Evolutionary conservation across 768 basidiomycete species (phyloP), one percentile per base, ranked within the genome.

Genomic region (Kwoniella mangroviensis): DNA sequence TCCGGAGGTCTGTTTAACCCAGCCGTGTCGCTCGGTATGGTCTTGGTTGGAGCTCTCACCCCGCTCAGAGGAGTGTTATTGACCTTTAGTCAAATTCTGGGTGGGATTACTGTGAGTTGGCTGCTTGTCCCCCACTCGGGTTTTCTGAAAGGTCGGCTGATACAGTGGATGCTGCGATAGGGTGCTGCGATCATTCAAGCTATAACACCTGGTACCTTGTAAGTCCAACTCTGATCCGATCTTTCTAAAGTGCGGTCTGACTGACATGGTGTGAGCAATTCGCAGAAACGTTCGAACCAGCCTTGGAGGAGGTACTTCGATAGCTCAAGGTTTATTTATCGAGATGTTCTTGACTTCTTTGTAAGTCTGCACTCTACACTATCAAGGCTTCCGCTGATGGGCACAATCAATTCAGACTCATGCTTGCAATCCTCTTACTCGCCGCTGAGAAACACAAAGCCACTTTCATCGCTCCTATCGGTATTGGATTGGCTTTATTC

Each of bases 401-500:
- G 10, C 7, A 49, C 15, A 26, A 62, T 54, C 51, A 21, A 53
- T 41, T 17, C 61, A 73, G 75, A 22, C 68, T 78, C 61, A 75
- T 75, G 75, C 59, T 75, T 5, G 74, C 74, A 34, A 78, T 79
- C 41, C 71, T 83, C 19, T 67, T 83, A 4, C 77, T 83, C 3
- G 82, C 82, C 21, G 82, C 82, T 26, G 82, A 83, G 72, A 83
- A 83, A 67, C 81, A 83, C 74, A 84, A 84, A 67, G 84, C 84
- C 1, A 85, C 85, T 0, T 84, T 83, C 75, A 78, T 85, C 40
- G 84, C 85, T 12, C 85, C 85, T 0, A 81, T 85, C 71, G 85
- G 84, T 59, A 85, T 85, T 63, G 84, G 84, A 63, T 77, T 82
- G 5, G 77, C 83, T 17, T 71, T 83, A 9, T 83, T 82, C 68